Evolutionary conservation across 352 stramenopile genomes (phyloP).

Genomic region (Globisporangium heterothallicum): DNA sequence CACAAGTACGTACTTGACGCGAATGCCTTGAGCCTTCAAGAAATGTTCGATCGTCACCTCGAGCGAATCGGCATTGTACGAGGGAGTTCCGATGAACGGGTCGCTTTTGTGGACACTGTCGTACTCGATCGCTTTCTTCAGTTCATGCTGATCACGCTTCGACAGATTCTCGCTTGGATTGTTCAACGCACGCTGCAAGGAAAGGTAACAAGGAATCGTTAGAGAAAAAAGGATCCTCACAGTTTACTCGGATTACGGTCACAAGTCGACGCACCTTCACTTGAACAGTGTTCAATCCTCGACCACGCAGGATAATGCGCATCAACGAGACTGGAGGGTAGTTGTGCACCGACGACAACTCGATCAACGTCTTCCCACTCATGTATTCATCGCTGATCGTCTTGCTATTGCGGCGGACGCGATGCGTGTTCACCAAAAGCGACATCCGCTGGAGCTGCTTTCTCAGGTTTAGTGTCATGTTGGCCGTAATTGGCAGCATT

Average conservation of each 20-base stretch:
- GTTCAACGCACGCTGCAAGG: conserved; percentile 42
- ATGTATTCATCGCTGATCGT: conserved; percentile 69
- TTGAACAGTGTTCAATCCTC: conserved; percentile 51
- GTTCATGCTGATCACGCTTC: conserved; percentile 66
- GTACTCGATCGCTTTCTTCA: conserved; percentile 66
- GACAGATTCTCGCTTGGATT: conserved; percentile 39
- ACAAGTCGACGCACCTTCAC: conserved; percentile 64
- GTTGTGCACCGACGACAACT: conserved; percentile 67
- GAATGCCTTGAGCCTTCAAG: conserved; percentile 62
- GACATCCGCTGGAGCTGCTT: conserved; percentile 85
- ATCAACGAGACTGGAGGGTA: conserved; percentile 82
- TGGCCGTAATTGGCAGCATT: conserved; percentile 84
- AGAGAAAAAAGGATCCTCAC: too few species aligned
- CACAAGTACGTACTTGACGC: conserved; percentile 52
- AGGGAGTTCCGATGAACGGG: conserved; percentile 59
- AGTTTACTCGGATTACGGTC: too few species aligned
- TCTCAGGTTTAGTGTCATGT: conserved; percentile 83
- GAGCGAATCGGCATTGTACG: conserved; percentile 71
- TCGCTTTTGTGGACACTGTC: conserved; percentile 85
- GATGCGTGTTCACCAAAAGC: conserved; percentile 81
- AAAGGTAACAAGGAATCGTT: conserved; percentile 9
- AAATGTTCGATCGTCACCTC: conserved; percentile 74
- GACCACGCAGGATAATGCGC: conserved; percentile 69
- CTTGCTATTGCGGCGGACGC: conserved; percentile 50
- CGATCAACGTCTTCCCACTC: conserved; percentile 69